A percentile compares a stretch with the other conserved stretches of the same genome.
Evolutionary conservation across 129 eudicot species (phyloP).

Genomic region (Mikania micrantha): DNA sequence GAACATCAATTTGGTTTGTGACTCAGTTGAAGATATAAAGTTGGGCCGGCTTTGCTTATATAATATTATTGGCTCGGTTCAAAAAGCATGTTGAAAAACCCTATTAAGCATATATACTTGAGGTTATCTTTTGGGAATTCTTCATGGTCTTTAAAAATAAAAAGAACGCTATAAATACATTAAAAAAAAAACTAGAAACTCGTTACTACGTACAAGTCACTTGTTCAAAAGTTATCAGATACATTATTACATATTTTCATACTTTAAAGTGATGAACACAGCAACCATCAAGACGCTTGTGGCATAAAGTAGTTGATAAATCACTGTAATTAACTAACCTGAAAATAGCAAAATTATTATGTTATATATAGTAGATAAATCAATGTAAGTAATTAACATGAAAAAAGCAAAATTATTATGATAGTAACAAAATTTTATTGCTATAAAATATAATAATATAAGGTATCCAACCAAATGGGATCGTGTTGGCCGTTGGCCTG

Average conservation of each 20-base stretch:
- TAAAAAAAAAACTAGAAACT: no score
- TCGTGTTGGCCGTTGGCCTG: constrained; percentile 1
- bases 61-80: not conserved
- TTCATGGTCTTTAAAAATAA: no score
- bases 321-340: not conserved
- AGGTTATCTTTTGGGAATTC: no score
- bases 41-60: not conserved
- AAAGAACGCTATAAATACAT: no score
- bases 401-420: no score
- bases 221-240: not conserved
- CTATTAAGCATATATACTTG: no score
- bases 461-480: constrained; percentile 28
- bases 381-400: no score
- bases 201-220: no score
- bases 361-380: no score
- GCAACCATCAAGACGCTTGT: not conserved
- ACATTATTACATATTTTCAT: not conserved
- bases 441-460: no score
- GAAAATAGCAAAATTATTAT: not conserved
- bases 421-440: not conserved
- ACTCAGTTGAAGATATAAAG: no score
- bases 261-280: not conserved
- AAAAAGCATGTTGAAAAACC: no score
- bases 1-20: not conserved
- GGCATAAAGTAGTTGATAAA: not conserved